Conservation (phyloP, 257 asterid genomes). For the Nicotiana undulata region DNA sequence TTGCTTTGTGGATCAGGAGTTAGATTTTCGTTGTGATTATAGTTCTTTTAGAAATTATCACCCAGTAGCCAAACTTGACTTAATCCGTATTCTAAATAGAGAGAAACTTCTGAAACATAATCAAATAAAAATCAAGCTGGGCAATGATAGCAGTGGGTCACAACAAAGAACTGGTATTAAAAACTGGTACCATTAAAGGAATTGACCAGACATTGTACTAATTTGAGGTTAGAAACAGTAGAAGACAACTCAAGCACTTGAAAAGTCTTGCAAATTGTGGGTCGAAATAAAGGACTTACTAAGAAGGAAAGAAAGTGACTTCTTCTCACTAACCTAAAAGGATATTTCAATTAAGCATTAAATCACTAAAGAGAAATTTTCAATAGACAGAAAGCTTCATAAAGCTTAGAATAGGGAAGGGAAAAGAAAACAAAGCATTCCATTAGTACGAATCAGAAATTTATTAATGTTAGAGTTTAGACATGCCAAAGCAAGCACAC, state of each 20-base stretch:
- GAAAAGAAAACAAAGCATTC: neutral
- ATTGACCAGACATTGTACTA: neutral
- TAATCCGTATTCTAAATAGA: neutral
- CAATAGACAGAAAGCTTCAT: neutral
- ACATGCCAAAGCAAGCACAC: too few relatives aligned
- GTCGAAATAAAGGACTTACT: neutral
- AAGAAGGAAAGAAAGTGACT: neutral
- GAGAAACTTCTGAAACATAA: neutral
- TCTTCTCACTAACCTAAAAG: constrained; percentile 1
- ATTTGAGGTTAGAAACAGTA: neutral
- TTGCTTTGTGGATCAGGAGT: neutral
- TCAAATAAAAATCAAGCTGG: neutral
- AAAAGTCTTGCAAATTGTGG: neutral
- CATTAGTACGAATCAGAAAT: neutral
- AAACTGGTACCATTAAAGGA: neutral
- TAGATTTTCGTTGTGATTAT: neutral
- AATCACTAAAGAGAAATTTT: neutral
- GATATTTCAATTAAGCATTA: neutral
- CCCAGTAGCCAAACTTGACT: neutral
- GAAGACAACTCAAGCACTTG: neutral
- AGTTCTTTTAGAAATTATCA: neutral
- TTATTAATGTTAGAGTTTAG: neutral
- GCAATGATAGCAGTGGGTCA: neutral
- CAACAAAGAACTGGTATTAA: too few relatives aligned
- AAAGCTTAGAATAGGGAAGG: neutral